These are phyloP conservation scores for Ormosia emarginata DNA, from an alignment of 306 rosid genomes.

Conservation along the genomic window DNA sequence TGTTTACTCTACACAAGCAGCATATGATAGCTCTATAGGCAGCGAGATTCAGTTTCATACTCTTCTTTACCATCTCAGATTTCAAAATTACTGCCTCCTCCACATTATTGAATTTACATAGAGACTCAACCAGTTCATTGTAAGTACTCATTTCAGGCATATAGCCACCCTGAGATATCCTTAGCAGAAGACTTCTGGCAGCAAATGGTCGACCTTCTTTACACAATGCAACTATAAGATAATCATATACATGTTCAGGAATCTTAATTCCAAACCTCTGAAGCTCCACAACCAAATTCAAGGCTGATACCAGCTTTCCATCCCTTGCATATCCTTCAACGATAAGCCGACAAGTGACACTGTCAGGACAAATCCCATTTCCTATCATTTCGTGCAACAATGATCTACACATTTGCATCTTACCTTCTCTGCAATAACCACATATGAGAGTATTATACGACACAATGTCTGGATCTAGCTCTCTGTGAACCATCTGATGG, in stretches of 20 bases:
- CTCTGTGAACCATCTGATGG: constrained; percentile 76
- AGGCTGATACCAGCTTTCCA: constrained; percentile 62
- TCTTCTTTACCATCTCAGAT: constrained; percentile 41
- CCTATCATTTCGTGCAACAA: constrained; percentile 71
- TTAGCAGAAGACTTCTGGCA: constrained; percentile 63
- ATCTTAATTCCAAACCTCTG: constrained; percentile 44
- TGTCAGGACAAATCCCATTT: constrained; percentile 52
- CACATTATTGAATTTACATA: constrained; percentile 47
- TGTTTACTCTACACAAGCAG: constrained; percentile 45
- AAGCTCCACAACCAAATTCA: constrained; percentile 77
- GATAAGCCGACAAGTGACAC: constrained; percentile 55
- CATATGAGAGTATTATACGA: constrained; percentile 66
- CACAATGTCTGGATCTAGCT: constrained; percentile 58
- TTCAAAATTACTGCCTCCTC: constrained; percentile 57
- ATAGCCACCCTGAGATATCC: constrained; percentile 48
- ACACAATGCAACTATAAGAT: constrained; percentile 61
- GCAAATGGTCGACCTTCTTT: constrained; percentile 76
- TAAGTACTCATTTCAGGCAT: constrained; percentile 43
- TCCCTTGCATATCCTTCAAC: constrained; percentile 66
- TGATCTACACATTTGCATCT: constrained; percentile 49
- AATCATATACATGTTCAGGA: constrained; percentile 46
- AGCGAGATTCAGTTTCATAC: constrained; percentile 35
- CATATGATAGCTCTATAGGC: constrained; percentile 54
- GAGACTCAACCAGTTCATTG: constrained; percentile 48
- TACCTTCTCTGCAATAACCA: constrained; percentile 68